Percentiles rank a stretch among this genome's conserved stretches.
These are phyloP conservation scores for Tilletia horrida DNA, from an alignment of 1,284 basidiomycete genomes.

Conservation along the genomic window DNA sequence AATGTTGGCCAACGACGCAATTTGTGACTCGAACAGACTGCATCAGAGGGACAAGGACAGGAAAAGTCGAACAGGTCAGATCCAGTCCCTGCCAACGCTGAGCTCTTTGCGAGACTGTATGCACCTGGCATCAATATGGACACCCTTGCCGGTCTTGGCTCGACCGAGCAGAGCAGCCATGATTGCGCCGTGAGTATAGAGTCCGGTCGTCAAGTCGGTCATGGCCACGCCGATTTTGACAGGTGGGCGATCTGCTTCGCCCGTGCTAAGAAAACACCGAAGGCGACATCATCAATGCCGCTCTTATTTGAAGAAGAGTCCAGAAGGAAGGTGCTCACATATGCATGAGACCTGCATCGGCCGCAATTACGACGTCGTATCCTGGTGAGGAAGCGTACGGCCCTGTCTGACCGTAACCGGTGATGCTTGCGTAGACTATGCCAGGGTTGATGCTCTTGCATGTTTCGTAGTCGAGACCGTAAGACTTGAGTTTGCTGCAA, in stretches of 20 bases:
- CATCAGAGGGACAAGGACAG: too few species aligned
- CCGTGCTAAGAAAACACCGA: conserved; percentile 63
- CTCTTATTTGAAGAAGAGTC: too few species aligned
- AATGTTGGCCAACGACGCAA: conserved; percentile 87
- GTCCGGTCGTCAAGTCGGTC: conserved; percentile 83
- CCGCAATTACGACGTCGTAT: conserved; percentile 49
- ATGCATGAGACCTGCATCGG: conserved; percentile 49
- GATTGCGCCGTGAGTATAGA: conserved; percentile 90
- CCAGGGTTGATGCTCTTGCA: conserved; percentile 74
- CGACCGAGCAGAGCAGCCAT: conserved; percentile 83
- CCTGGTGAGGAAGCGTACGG: conserved; percentile 24
- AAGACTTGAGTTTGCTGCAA: conserved; percentile 69
- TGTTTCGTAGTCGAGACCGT: conserved; percentile 83
- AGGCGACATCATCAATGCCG: background rate
- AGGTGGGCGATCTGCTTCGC: conserved; percentile 79
- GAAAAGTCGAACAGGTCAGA: too few species aligned
- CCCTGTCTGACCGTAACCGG: conserved; percentile 76
- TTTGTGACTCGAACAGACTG: conserved; percentile 59
- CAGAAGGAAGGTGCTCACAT: conserved; percentile 51
- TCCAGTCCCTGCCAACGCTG: too few species aligned
- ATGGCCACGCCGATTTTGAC: conserved; percentile 75
- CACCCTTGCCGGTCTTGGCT: conserved; percentile 77
- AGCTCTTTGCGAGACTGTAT: conserved; percentile 60
- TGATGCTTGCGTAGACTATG: conserved; percentile 85
- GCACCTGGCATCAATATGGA: conserved; percentile 79